Evolutionary conservation across 805 yeast species (phyloP).

Genomic region (Wickerhamiella brachini): DNA sequence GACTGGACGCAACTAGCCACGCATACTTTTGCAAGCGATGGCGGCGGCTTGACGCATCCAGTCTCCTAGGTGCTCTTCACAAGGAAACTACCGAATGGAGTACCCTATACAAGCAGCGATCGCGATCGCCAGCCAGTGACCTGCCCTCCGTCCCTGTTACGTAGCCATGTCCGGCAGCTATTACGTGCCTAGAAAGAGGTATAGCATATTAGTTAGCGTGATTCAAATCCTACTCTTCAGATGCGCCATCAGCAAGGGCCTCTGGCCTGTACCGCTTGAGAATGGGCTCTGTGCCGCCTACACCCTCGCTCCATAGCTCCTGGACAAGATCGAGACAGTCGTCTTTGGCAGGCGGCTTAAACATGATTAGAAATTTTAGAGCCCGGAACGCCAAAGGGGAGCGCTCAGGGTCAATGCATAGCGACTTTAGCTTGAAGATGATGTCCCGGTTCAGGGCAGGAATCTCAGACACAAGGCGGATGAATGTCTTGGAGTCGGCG

Average conservation of each 20-base stretch:
- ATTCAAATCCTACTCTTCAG: not conserved
- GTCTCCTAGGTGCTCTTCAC: slow-evolving; percentile 1
- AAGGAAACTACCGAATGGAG: slow-evolving; percentile 2
- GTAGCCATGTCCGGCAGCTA: no score
- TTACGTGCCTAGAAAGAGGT: no score
- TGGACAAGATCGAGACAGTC: slow-evolving; percentile 26
- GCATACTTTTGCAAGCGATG: slow-evolving; percentile 3
- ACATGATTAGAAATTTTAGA: slow-evolving; percentile 66
- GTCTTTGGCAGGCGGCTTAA: slow-evolving; percentile 70
- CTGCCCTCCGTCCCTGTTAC: no score
- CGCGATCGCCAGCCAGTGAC: no score
- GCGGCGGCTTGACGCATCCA: not conserved
- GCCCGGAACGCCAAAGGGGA: slow-evolving; percentile 69
- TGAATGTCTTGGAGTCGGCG: slow-evolving; percentile 63
- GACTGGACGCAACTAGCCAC: not conserved
- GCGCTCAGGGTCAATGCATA: slow-evolving; percentile 79
- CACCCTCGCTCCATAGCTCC: slow-evolving; percentile 19
- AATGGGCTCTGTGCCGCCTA: slow-evolving; percentile 14
- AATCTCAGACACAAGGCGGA: slow-evolving; percentile 73
- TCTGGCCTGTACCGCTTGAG: slow-evolving; percentile 3
- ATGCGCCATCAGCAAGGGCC: not conserved
- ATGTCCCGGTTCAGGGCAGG: slow-evolving; percentile 58
- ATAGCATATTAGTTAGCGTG: no score
- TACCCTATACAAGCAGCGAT: not conserved
- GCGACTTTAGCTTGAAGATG: slow-evolving; percentile 50